Evolutionary conservation across 23 red algal species (phyloP).

Genomic region (Gracilaria vermiculophylla): DNA sequence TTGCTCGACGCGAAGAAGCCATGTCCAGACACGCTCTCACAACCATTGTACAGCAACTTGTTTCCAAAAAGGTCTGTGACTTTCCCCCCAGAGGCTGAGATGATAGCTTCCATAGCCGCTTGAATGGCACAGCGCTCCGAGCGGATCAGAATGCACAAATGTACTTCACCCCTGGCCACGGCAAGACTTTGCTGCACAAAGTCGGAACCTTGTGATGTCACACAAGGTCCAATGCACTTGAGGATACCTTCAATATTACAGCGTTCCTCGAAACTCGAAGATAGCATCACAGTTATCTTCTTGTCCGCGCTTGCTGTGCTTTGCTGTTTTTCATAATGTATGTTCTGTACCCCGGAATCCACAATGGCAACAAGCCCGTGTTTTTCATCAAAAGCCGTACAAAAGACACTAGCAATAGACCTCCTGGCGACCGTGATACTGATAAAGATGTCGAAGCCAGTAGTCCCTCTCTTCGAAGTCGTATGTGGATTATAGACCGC

Average conservation of each 20-base stretch:
- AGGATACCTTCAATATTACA: background rate
- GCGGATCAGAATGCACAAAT: background rate
- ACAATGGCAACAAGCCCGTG: background rate
- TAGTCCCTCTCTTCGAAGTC: background rate
- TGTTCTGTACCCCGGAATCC: background rate
- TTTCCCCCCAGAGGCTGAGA: constrained; percentile 24
- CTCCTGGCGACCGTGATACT: background rate
- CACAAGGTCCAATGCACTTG: background rate
- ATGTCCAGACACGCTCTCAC: background rate
- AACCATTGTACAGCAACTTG: constrained; percentile 8
- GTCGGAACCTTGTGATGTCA: background rate
- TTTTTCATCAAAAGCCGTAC: background rate
- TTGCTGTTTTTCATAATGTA: background rate
- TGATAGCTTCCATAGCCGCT: constrained; percentile 26
- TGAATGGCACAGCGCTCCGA: background rate
- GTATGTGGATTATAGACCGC: background rate
- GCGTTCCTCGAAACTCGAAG: background rate
- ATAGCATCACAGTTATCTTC: background rate
- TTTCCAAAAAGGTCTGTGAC: constrained; percentile 55
- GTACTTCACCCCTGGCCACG: background rate
- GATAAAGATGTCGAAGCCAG: background rate
- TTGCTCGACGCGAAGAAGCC: constrained; percentile 44
- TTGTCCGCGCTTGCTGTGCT: background rate
- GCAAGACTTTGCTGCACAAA: background rate
- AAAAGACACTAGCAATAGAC: background rate